Percentiles rank a stretch among this genome's conserved stretches.
Evolutionary conservation across 148 eudicot species (phyloP).

Genomic region (Rhododendron williamsianum): DNA sequence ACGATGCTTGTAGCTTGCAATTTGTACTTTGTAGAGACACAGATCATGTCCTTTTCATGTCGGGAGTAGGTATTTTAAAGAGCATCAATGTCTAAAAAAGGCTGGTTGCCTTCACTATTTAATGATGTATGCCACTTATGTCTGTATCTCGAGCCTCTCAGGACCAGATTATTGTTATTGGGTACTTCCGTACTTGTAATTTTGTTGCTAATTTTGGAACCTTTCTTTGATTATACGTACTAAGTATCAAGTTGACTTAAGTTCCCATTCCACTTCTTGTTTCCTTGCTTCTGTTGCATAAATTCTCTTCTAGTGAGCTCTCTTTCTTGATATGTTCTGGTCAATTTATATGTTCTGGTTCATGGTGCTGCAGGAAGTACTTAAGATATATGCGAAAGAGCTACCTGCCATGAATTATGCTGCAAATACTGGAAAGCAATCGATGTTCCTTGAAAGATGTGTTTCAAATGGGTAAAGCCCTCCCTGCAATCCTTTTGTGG

Average conservation of each 20-base stretch:
- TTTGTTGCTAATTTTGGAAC: not conserved
- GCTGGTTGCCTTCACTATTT: not conserved
- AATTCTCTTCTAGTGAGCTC: not conserved
- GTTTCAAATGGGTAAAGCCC: constrained; percentile 70
- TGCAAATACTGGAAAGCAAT: constrained; percentile 86
- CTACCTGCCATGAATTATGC: constrained; percentile 89
- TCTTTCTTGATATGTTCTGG: not conserved
- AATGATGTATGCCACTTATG: constrained; percentile 1
- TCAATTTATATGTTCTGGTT: not conserved
- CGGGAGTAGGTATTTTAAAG: not conserved
- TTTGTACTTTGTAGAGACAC: not conserved
- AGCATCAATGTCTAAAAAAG: not conserved
- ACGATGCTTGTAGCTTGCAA: not conserved
- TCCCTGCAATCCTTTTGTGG: not conserved
- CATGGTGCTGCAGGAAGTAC: constrained; percentile 46
- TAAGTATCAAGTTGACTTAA: not conserved
- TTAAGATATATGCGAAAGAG: constrained; percentile 56
- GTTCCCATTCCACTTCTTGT: not conserved
- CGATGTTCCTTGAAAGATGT: constrained; percentile 83
- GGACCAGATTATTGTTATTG: not conserved
- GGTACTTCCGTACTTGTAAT: not conserved
- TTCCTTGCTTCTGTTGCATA: not conserved
- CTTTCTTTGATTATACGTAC: not conserved
- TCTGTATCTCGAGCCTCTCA: not conserved
- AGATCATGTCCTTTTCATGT: not conserved